These are phyloP conservation scores for Phytophthora tubulina DNA, from an alignment of 352 stramenopile genomes.

Conservation along the genomic window DNA sequence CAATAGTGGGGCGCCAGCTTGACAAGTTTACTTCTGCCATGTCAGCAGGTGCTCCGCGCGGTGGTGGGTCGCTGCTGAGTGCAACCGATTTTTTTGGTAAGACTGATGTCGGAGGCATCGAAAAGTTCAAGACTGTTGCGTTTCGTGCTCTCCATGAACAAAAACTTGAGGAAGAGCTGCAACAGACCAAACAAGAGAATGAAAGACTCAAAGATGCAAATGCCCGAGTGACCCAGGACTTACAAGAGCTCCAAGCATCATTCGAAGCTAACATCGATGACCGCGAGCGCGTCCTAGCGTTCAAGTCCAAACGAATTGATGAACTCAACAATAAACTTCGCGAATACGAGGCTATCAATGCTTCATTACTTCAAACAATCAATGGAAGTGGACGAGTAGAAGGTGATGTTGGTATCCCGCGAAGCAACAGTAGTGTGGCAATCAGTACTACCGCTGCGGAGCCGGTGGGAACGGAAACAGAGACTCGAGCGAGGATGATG, in stretches of 20 bases:
- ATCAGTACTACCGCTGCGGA: slow-evolving; percentile 11
- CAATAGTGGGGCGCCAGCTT: background rate
- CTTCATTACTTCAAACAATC: slow-evolving; percentile 59
- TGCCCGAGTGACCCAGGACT: slow-evolving; percentile 35
- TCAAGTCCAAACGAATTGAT: slow-evolving; percentile 75
- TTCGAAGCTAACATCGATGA: slow-evolving; percentile 72
- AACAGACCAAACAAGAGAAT: slow-evolving; percentile 52
- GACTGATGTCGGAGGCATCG: slow-evolving; percentile 54
- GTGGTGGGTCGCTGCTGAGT: slow-evolving; percentile 29
- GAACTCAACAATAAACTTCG: slow-evolving; percentile 61
- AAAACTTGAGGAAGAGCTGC: slow-evolving; percentile 69
- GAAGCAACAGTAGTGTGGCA: slow-evolving; percentile 20
- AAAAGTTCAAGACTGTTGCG: slow-evolving; percentile 74
- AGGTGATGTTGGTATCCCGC: slow-evolving; percentile 8
- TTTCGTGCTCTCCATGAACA: slow-evolving; percentile 76
- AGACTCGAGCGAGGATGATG: slow-evolving; percentile 47
- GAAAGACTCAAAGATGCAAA: slow-evolving; percentile 52
- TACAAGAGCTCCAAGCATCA: slow-evolving; percentile 52
- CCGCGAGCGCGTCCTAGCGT: slow-evolving; percentile 70
- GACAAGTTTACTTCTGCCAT: slow-evolving; percentile 7
- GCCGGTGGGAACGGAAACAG: slow-evolving; percentile 11
- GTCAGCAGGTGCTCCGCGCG: slow-evolving; percentile 13
- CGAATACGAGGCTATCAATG: slow-evolving; percentile 63
- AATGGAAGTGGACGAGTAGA: slow-evolving; percentile 33
- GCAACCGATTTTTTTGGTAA: slow-evolving; percentile 68